Evolutionary conservation across 2,329 filamentous ascomycete species (phyloP).

Genomic region (Leptodontidium sp.): DNA sequence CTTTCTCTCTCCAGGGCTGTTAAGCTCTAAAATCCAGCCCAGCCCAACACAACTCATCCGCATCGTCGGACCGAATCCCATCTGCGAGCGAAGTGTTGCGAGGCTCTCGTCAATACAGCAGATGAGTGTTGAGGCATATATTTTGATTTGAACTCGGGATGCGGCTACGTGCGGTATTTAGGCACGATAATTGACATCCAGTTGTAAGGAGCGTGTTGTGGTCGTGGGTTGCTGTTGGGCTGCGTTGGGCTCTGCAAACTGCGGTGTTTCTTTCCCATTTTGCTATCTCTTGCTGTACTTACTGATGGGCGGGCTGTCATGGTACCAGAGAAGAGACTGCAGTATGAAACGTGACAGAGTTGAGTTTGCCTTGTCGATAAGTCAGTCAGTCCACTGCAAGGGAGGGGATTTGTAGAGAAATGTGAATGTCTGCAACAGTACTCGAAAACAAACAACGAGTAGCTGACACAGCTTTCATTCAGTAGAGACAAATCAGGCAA

Average conservation of each 20-base stretch:
- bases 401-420: too few species aligned
- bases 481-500: conserved; percentile 9
- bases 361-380: neutral
- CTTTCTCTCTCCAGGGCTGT: neutral
- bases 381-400: neutral
- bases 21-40: too few species aligned
- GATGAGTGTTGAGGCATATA: conserved; percentile 3
- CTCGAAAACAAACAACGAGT: neutral
- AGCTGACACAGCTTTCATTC: neutral
- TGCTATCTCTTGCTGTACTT: neutral
- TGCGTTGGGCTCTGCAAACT: conserved; percentile 4
- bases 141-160: neutral
- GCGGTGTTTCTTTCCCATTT: neutral
- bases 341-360: neutral
- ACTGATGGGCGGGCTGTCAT: too few species aligned
- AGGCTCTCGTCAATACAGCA: neutral
- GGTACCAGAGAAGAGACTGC: too few species aligned
- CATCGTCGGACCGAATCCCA: conserved; percentile 13
- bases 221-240: conserved; percentile 8
- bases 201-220: conserved; percentile 11
- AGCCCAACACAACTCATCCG: neutral
- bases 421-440: neutral
- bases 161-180: conserved; percentile 2
- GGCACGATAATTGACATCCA: conserved; percentile 6
- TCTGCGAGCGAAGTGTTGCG: neutral